phyloP scores from a whole-genome alignment of 345 rosid genomes.

The Eutrema heterophyllum region DNA sequence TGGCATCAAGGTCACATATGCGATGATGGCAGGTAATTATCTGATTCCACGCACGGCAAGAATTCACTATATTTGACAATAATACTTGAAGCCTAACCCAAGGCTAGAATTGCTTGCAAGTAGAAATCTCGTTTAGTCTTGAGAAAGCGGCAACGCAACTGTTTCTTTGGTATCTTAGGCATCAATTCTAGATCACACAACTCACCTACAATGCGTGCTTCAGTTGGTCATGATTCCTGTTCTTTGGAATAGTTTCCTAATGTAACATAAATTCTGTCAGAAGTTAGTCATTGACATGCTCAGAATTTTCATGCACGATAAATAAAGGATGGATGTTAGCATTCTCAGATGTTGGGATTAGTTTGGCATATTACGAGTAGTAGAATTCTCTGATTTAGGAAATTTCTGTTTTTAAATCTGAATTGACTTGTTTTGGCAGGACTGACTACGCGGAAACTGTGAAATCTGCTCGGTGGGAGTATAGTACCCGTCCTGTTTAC shows the following conservation, averaged over 20 bases:
- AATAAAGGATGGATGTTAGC: not conserved
- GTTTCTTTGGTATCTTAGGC: not conserved
- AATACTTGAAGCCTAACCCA: not conserved
- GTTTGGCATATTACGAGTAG: not conserved
- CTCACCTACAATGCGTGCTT: conserved; percentile 1
- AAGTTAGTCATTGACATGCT: not conserved
- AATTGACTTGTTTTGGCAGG: conserved; percentile 41
- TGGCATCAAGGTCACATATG: conserved; percentile 94
- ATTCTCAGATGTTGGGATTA: not conserved
- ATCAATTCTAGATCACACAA: not conserved
- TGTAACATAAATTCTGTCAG: not conserved
- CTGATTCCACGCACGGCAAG: not conserved
- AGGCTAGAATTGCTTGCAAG: not conserved
- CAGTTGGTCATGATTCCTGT: not conserved
- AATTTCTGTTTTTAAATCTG: not conserved
- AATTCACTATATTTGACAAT: not conserved
- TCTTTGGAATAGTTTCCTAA: not conserved
- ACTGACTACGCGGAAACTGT: conserved; percentile 60
- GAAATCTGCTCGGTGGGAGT: conserved; percentile 89
- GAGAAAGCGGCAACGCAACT: not conserved
- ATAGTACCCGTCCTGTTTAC: conserved; percentile 80
- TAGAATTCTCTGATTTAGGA: not conserved
- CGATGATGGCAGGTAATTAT: conserved; percentile 41
- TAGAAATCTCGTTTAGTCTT: not conserved
- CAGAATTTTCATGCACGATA: not conserved